phyloP scores from a whole-genome alignment of 768 basidiomycete genomes.

The Nevesoporus exiguus region DNA sequence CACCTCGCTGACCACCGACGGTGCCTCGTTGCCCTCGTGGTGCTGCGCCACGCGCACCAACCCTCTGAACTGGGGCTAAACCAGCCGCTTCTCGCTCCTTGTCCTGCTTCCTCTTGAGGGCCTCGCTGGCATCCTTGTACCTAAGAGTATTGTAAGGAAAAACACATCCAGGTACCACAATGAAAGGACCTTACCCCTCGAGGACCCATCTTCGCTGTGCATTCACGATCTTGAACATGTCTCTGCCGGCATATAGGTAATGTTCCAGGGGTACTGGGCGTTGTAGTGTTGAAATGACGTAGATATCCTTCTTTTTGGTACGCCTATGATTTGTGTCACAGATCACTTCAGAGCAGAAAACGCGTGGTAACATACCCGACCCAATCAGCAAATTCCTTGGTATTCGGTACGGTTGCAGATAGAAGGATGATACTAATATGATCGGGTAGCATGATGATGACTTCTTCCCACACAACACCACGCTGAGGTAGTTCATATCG shows the following conservation, averaged over 20 bases:
- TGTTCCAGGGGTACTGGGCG: constrained; percentile 97
- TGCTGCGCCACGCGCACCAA: constrained; percentile 75
- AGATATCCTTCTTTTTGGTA: constrained; percentile 99
- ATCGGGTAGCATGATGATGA: constrained; percentile 99
- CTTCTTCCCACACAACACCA: constrained; percentile 99
- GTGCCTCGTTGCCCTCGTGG: constrained; percentile 46
- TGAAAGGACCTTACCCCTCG: constrained; percentile 59
- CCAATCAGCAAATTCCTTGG: constrained; percentile 98
- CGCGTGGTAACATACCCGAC: constrained; percentile 70
- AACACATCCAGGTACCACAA: background rate
- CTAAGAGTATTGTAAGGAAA: constrained; percentile 37
- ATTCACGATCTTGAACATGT: constrained; percentile 91
- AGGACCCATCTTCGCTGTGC: constrained; percentile 63
- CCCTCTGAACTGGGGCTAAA: constrained; percentile 76
- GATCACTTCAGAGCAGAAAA: constrained; percentile 1
- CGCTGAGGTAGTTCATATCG: constrained; percentile 50
- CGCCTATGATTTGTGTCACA: constrained; percentile 56
- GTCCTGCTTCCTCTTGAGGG: constrained; percentile 90
- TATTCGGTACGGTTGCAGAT: constrained; percentile 97
- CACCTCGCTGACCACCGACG: constrained; percentile 49
- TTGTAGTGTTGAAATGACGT: constrained; percentile 95
- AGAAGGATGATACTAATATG: constrained; percentile 97
- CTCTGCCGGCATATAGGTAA: constrained; percentile 91
- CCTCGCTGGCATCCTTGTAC: constrained; percentile 87
- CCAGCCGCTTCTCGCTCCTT: constrained; percentile 97